Conservation (phyloP, 805 yeast genomes). For the Blastobotrys peoriensis region DNA sequence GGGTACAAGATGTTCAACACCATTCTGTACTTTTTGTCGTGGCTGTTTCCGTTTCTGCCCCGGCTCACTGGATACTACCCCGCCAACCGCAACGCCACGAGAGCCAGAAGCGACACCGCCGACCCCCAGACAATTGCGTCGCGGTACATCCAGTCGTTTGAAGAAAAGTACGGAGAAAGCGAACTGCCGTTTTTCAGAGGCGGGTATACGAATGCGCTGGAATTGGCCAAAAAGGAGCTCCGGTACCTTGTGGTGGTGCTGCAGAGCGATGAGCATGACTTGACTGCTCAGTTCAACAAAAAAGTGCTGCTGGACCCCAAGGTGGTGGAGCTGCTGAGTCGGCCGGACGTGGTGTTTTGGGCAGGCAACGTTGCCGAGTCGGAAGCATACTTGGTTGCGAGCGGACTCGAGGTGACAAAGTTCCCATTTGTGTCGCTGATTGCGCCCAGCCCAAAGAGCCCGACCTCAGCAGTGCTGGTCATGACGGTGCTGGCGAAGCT, state of each 20-base stretch:
- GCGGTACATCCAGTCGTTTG: constrained; percentile 46
- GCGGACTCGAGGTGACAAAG: constrained; percentile 60
- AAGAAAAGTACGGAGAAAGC: constrained; percentile 35
- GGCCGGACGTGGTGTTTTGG: constrained; percentile 65
- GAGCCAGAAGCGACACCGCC: constrained; percentile 31
- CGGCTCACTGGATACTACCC: constrained; percentile 33
- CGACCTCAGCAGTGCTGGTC: constrained; percentile 38
- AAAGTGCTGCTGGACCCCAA: constrained; percentile 44
- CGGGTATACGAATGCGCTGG: constrained; percentile 75
- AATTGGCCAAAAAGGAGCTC: constrained; percentile 59
- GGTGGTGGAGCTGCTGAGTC: constrained; percentile 43
- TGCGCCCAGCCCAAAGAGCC: constrained; percentile 50
- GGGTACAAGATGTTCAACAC: constrained; percentile 28
- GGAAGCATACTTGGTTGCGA: constrained; percentile 79
- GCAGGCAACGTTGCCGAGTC: constrained; percentile 78
- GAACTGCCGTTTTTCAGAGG: constrained; percentile 50
- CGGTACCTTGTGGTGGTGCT: constrained; percentile 69
- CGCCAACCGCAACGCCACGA: constrained; percentile 34
- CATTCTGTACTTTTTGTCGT: constrained; percentile 25
- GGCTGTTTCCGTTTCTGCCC: constrained; percentile 35
- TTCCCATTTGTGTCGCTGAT: constrained; percentile 81
- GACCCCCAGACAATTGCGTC: constrained; percentile 52
- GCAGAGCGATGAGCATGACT: constrained; percentile 67
- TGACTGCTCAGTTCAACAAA: constrained; percentile 45
- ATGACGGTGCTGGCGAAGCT: constrained; percentile 55